A percentile compares a stretch with the other conserved stretches of the same genome.
phyloP scores from a whole-genome alignment of 495 filamentous ascomycete genomes.

The Cryomyces antarcticus region DNA sequence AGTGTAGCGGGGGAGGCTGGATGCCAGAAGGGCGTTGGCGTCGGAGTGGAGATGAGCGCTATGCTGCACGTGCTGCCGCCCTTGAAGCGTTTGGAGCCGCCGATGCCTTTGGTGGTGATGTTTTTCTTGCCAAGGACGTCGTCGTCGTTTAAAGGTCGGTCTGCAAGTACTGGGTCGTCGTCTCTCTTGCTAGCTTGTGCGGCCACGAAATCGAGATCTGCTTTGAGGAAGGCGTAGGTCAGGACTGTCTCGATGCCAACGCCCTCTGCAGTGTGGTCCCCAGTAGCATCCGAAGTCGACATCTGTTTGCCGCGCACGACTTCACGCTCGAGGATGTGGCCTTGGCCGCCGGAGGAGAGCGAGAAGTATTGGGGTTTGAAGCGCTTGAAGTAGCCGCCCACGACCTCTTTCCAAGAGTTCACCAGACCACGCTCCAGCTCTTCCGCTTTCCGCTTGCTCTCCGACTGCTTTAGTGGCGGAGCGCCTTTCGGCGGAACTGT shows the following conservation, averaged over 20 bases:
- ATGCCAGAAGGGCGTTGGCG: conserved; percentile 84
- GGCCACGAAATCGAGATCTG: conserved; percentile 80
- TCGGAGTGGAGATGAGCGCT: conserved; percentile 79
- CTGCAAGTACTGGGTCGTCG: conserved; percentile 44
- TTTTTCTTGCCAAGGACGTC: conserved; percentile 27
- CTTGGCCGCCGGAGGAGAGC: conserved; percentile 12
- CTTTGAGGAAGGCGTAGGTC: conserved; percentile 77
- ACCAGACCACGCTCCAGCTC: conserved; percentile 49
- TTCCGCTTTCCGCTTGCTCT: conserved; percentile 25
- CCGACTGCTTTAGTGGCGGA: conserved; percentile 10
- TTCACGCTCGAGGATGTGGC: conserved; percentile 11
- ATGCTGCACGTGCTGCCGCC: conserved; percentile 82
- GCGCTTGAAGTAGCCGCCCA: conserved; percentile 84
- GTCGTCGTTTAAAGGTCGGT: conserved; percentile 57
- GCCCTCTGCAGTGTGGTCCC: conserved; percentile 2
- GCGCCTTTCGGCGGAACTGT: conserved; percentile 3
- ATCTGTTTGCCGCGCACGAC: conserved; percentile 6
- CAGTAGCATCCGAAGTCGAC: neutral
- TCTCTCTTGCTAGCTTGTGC: conserved; percentile 60
- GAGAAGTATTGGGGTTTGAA: conserved; percentile 57
- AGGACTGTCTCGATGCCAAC: conserved; percentile 41
- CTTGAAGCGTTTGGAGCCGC: conserved; percentile 56
- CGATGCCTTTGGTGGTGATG: conserved; percentile 24
- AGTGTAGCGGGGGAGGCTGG: conserved; percentile 65
- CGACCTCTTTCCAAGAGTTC: conserved; percentile 55